Base-by-base conservation (phyloP, 2,329 filamentous ascomycete genomes). In the Fusarium solani-melongenae region DNA sequence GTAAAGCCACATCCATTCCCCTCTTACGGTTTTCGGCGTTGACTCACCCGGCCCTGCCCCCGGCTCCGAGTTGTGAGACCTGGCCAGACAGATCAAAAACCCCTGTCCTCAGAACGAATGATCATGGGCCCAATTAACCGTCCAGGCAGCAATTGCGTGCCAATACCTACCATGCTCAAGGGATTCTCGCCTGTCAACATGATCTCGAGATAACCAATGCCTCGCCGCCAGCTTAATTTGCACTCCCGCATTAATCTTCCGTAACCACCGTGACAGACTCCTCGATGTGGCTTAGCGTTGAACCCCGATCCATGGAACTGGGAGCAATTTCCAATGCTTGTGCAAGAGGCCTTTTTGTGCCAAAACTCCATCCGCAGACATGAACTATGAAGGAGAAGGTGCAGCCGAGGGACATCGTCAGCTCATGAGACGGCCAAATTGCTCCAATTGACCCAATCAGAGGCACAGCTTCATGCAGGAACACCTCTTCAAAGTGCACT, bases 241-340 rank as follows among this genome's bases (percentile, higher is more conserved):
- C 55, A 29, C 11, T 44, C 57, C 29, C 36, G 38, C 36, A 22
- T 46, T 15, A 60, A 44, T 58, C 38, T 44, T 8, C 38, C 38
- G 20, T 24, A 64, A 29, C 39, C 29, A 36, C 38, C 33, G 53
- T 59, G 24, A 36, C 29, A 31, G 22, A 17, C 10, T 57, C 49
- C 59, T 56, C 17, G n/a, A 57, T 56, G 33, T 33, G 61, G 61
- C 61, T 44, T 63, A 63, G 61, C 36, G 44, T n/a, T 56, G 11
- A 49, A 58, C 39, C 53, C 55, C 51, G 38, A 60, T 64, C 67
- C 69, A 72, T 36, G 56, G 61, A 62, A 41, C 57, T 59, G 51
- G 63, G 66, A 66, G 59, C 15, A 36, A 62, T 62, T 65, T 53
- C 39, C 51, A 68, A 64, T 69, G 65, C 65, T 49, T 64, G 60